A percentile compares a stretch with the other conserved stretches of the same genome.
These are phyloP conservation scores for Striga asiatica DNA, from an alignment of 257 asterid genomes.

Conservation along the genomic window DNA sequence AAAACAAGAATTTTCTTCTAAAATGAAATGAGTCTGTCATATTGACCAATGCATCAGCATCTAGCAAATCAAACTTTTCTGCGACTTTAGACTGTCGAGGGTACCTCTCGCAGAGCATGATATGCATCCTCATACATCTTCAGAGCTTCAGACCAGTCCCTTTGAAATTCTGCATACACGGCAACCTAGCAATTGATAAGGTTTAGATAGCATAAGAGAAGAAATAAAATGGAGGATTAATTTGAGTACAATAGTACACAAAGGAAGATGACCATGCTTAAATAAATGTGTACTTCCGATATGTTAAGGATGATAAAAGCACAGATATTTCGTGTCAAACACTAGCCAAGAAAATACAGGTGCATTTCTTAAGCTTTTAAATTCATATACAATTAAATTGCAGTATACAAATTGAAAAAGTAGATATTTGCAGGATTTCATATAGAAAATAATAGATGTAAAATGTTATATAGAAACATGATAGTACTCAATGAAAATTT, in stretches of 20 bases:
- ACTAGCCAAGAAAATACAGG: not conserved
- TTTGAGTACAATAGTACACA: conserved; percentile 2
- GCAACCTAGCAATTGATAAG: conserved; percentile 78
- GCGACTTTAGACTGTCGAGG: not conserved
- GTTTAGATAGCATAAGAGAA: conserved; percentile 33
- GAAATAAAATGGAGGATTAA: conserved; percentile 14
- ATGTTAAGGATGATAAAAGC: conserved; percentile 12
- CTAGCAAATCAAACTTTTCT: conserved; percentile 5
- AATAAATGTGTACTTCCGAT: not conserved
- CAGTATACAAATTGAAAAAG: conserved; percentile 5
- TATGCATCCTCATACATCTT: conserved; percentile 87
- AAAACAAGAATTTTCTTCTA: too few species aligned
- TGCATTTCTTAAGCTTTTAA: not conserved
- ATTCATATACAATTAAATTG: not conserved
- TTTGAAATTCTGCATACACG: conserved; percentile 88
- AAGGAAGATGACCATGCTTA: not conserved
- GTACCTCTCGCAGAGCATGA: conserved; percentile 78
- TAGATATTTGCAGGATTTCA: conserved; percentile 8
- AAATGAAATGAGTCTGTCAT: not conserved
- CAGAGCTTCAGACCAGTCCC: conserved; percentile 95
- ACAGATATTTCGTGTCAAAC: not conserved
- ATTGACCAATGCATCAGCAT: conserved; percentile 11
- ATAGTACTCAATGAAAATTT: conserved; percentile 9
- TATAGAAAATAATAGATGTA: not conserved
- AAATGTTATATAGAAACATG: conserved; percentile 6